Evolutionary conservation across 208 protist species (phyloP).

Genomic region (Naegleria fowleri): DNA sequence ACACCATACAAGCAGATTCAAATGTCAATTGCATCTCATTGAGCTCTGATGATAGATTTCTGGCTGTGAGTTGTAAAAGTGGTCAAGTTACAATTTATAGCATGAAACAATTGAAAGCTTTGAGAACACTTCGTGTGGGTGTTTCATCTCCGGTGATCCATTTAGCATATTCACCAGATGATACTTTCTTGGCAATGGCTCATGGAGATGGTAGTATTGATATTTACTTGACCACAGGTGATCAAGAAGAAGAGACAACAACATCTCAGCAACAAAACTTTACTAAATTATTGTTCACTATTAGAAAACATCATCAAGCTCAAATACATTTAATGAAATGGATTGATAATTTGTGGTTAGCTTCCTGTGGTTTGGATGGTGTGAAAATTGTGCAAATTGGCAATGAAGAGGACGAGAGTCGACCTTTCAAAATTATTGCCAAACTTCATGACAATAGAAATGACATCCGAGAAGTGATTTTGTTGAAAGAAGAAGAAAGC

Average conservation of each 20-base stretch:
- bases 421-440: not conserved
- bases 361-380: not conserved
- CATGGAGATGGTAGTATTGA: not conserved
- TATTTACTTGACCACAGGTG: not conserved
- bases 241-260: not conserved
- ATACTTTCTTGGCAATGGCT: not conserved
- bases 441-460: not conserved
- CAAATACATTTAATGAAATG: not conserved
- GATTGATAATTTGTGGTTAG: not conserved
- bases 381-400: not conserved
- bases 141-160: not conserved
- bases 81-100: not conserved
- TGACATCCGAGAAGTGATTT: not conserved
- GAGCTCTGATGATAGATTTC: not conserved
- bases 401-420: not conserved
- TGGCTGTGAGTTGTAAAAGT: conserved; percentile 15
- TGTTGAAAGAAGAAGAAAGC: not conserved
- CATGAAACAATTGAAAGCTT: not conserved
- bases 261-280: not conserved
- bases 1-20: not conserved
- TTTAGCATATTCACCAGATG: not conserved
- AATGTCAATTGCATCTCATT: not conserved
- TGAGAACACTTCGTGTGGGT: not conserved
- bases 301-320: not conserved
- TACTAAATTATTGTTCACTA: not conserved